phyloP scores from a whole-genome alignment of 306 rosid genomes.

The Dalbergia oliveri region DNA sequence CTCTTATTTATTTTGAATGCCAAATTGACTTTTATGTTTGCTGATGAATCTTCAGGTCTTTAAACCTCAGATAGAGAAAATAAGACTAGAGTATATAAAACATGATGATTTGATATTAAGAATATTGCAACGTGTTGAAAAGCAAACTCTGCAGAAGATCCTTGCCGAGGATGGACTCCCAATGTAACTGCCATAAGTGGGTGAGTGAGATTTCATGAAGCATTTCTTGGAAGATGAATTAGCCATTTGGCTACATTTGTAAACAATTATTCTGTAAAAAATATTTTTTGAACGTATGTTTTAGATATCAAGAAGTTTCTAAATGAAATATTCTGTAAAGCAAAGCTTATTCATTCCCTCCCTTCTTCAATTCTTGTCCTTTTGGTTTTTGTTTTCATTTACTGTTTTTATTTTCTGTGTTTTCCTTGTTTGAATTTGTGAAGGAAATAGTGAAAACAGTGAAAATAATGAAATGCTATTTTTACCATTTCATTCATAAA shows the following conservation, averaged over 20 bases:
- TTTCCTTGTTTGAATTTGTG: too few relatives aligned
- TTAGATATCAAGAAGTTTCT: too few relatives aligned
- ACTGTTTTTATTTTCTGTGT: too few relatives aligned
- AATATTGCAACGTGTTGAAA: conserved; percentile 57
- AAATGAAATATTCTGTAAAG: too few relatives aligned
- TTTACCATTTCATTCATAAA: too few relatives aligned
- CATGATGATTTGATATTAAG: conserved; percentile 56
- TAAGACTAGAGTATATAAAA: conserved; percentile 55
- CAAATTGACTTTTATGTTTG: conserved; percentile 7
- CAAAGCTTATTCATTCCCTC: too few relatives aligned
- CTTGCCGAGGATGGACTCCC: conserved; percentile 58
- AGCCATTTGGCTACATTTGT: not conserved
- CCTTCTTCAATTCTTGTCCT: too few relatives aligned
- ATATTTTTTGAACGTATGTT: too few relatives aligned
- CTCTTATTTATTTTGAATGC: conserved; percentile 3
- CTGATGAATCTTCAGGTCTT: conserved; percentile 48
- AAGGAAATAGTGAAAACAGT: too few relatives aligned
- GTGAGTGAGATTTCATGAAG: conserved; percentile 46
- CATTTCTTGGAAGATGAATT: conserved; percentile 3
- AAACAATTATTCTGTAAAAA: not conserved
- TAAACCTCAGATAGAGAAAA: conserved; percentile 61
- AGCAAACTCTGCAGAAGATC: conserved; percentile 62
- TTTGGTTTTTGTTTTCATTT: too few relatives aligned
- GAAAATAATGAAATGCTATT: too few relatives aligned
- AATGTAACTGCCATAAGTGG: conserved; percentile 55